phyloP scores from a whole-genome alignment of 2,329 filamentous ascomycete genomes.

The Aureobasidium vineae region DNA sequence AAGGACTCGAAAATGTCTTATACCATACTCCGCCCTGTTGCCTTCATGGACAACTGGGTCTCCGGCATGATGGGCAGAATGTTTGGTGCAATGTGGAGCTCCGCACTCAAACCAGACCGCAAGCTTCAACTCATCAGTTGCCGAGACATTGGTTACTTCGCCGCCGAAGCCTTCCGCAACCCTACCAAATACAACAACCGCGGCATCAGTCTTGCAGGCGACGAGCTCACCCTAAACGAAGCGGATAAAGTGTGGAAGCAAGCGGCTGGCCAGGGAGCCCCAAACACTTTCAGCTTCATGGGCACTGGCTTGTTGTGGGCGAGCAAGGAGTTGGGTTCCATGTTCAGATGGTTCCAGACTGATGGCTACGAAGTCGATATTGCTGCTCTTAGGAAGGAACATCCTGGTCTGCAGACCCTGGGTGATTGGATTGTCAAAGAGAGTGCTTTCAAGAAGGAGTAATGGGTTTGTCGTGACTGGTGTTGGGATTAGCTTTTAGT shows the following conservation, averaged over 20 bases:
- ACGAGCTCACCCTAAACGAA: constrained; percentile 51
- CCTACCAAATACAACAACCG: constrained; percentile 47
- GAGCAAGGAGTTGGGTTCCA: constrained; percentile 38
- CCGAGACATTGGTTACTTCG: constrained; percentile 54
- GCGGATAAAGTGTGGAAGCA: constrained; percentile 49
- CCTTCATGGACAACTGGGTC: constrained; percentile 61
- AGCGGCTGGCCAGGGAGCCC: constrained; percentile 47
- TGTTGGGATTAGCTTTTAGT: not conserved
- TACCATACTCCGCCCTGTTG: constrained; percentile 61
- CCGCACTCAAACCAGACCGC: constrained; percentile 28
- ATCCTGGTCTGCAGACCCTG: constrained; percentile 38
- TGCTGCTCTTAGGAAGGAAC: constrained; percentile 41
- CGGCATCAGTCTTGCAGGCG: constrained; percentile 53
- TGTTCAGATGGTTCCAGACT: constrained; percentile 50
- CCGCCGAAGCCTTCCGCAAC: constrained; percentile 50
- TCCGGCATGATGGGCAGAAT: constrained; percentile 50
- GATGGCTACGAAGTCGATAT: constrained; percentile 52
- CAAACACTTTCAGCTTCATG: constrained; percentile 46
- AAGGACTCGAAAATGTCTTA: constrained; percentile 53
- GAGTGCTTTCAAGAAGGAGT: constrained; percentile 26
- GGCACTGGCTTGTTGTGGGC: constrained; percentile 43
- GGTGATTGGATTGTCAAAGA: constrained; percentile 29
- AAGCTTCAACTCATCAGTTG: constrained; percentile 43
- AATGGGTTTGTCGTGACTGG: not conserved
- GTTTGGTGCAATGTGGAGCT: constrained; percentile 48